Evolutionary conservation across 805 yeast genomes (phyloP), one percentile per base, ranked within the genome.

Genomic region (Komagataella mondaviorum): DNA sequence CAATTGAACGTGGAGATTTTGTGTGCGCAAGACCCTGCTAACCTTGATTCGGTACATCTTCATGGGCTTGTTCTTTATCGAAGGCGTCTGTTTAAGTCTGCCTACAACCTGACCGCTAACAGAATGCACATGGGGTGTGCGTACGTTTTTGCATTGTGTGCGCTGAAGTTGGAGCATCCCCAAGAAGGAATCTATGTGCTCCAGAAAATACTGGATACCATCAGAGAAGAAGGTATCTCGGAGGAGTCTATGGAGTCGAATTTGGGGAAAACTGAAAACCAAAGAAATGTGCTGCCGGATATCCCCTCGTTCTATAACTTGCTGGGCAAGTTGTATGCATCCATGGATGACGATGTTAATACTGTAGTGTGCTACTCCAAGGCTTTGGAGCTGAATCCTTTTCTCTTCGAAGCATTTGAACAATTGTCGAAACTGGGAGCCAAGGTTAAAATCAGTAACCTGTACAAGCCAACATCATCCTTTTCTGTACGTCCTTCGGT

Each of bases 1-100:
- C 89, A 83, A 60, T 88, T 93, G 66, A 82, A 91, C 4, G 80
- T 89, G 16, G 98, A 93, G 63, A 72, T 95, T 56, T 70, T 88
- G 20, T 66, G 85, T 39, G 88, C 96, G 1, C 76, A 78, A 49
- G 73, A 73, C 48, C 70, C 72, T n/a, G 64, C 71, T 44, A 75
- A 78, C 55, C 63, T 75, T 5, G 87, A 83, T 51, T 76, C 90
- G 7, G 62, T 77, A 3, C 85, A 88, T 63, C 68, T 89, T 45
- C 81, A 85, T 60, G 88, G 86, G 14, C 67, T 85, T 44, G 81
- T 85, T 1, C 71, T 85, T 51, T 80, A 67, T 59, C 78, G 81
- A 52, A 77, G 73, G 54, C 71, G 72, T 14, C 76, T 82, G 57
- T 79, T 67, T 64, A 81, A 82, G 54, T 69, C 88, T 1, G 88